Conservation (phyloP, 2,329 filamentous ascomycete species). For the Xenosphaeropsis pyriputrescens region DNA sequence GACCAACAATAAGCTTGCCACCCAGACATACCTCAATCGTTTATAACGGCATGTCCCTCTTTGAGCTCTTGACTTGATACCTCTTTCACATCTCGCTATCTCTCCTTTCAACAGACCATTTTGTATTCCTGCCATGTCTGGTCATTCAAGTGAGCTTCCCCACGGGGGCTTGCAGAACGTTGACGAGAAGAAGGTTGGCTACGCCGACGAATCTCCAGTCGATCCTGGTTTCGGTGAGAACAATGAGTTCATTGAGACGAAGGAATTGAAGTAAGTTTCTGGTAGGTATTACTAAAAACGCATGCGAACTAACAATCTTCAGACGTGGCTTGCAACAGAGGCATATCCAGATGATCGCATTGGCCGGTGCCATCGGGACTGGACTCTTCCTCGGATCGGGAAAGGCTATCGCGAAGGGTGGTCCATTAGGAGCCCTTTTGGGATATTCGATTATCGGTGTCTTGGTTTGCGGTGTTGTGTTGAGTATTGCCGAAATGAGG, state of each 20-base stretch:
- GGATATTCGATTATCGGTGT: slow-evolving; percentile 33
- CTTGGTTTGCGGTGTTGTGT: slow-evolving; percentile 32
- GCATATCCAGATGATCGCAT: slow-evolving; percentile 27
- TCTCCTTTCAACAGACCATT: too few species aligned
- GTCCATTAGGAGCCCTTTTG: slow-evolving; percentile 34
- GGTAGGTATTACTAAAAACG: too few species aligned
- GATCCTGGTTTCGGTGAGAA: slow-evolving; percentile 2
- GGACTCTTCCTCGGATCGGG: slow-evolving; percentile 36
- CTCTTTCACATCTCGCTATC: too few species aligned
- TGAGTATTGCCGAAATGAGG: slow-evolving; percentile 33
- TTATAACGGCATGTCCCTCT: too few species aligned
- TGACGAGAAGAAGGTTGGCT: slow-evolving; percentile 1
- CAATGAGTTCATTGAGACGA: slow-evolving; percentile 7
- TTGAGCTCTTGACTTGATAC: too few species aligned
- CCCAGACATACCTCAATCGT: too few species aligned
- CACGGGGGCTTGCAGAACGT: too few species aligned
- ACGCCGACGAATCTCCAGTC: slow-evolving; percentile 1
- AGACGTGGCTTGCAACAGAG: slow-evolving; percentile 26
- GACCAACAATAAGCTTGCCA: too few species aligned
- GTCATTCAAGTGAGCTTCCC: too few species aligned
- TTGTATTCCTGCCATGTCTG: too few species aligned
- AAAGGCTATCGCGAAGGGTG: slow-evolving; percentile 32
- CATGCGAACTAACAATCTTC: not conserved
- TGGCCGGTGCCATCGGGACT: slow-evolving; percentile 30
- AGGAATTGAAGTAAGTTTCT: slow-evolving; percentile 7